phyloP scores from a whole-genome alignment of 2,329 filamentous ascomycete genomes.

The Penicillium crustosum region DNA sequence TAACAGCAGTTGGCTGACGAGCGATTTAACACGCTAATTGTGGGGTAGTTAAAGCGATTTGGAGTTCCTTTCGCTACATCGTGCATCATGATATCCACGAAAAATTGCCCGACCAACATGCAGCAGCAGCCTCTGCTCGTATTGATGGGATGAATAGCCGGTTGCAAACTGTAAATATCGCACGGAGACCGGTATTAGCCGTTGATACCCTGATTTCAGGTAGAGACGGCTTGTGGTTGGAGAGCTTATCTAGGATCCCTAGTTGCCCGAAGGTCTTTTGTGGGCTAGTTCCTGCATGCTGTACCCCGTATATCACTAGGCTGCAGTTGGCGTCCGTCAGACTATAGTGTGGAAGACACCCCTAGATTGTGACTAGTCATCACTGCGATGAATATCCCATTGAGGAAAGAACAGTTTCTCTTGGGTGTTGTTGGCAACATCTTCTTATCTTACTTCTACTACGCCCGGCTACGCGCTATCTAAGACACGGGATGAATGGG shows the following conservation, averaged over 20 bases:
- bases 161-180: constrained; percentile 4
- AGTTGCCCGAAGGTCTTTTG: neutral
- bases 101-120: neutral
- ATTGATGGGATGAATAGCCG: constrained; percentile 11
- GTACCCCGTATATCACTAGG: neutral
- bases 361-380: neutral
- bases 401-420: neutral
- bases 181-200: constrained; percentile 9
- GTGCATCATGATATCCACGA: neutral
- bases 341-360: neutral
- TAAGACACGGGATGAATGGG: neutral
- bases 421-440: neutral
- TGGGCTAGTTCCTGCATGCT: neutral
- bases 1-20: neutral
- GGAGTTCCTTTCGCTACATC: neutral
- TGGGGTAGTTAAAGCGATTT: neutral
- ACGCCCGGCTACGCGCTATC: neutral
- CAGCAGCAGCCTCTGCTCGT: neutral
- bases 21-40: neutral
- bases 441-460: neutral
- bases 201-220: constrained; percentile 11
- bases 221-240: neutral
- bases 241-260: neutral
- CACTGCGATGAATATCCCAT: neutral
- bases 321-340: neutral